These are phyloP conservation scores for Colletotrichum scovillei DNA, from an alignment of 2,329 filamentous ascomycete genomes.

Conservation along the genomic window DNA sequence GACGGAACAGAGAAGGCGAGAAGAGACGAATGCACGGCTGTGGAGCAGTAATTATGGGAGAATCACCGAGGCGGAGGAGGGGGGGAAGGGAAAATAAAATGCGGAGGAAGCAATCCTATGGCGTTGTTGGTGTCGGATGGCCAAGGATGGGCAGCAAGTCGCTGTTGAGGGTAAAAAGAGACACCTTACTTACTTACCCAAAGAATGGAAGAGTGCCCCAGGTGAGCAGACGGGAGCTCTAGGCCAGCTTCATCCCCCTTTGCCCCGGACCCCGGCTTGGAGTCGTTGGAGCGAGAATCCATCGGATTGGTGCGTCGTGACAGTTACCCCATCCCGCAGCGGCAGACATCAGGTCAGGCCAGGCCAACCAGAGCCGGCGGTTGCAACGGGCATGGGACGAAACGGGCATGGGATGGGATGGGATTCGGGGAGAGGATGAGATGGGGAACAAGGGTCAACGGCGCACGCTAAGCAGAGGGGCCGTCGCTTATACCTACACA, in stretches of 20 bases:
- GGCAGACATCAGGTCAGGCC: slow-evolving; percentile 13
- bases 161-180: neutral
- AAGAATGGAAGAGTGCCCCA: neutral
- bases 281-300: neutral
- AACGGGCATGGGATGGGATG: slow-evolving; percentile 31
- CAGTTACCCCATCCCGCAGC: slow-evolving; percentile 5
- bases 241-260: slow-evolving; percentile 5
- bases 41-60: slow-evolving; percentile 36
- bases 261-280: slow-evolving; percentile 15
- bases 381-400: slow-evolving; percentile 32
- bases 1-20: slow-evolving; percentile 14
- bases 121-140: slow-evolving; percentile 11
- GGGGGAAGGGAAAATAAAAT: slow-evolving; percentile 8
- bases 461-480: slow-evolving; percentile 13
- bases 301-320: slow-evolving; percentile 16
- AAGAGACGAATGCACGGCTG: slow-evolving; percentile 25
- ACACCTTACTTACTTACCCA: too few species aligned
- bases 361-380: slow-evolving; percentile 26
- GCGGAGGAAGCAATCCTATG: slow-evolving; percentile 25
- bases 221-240: slow-evolving; percentile 1
- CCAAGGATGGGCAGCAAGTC: neutral
- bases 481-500: neutral
- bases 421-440: slow-evolving; percentile 1
- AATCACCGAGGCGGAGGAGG: neutral
- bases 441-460: slow-evolving; percentile 20